Evolutionary conservation across 2,329 filamentous ascomycete genomes (phyloP).

Genomic region (Amesomyces nigricolor): DNA sequence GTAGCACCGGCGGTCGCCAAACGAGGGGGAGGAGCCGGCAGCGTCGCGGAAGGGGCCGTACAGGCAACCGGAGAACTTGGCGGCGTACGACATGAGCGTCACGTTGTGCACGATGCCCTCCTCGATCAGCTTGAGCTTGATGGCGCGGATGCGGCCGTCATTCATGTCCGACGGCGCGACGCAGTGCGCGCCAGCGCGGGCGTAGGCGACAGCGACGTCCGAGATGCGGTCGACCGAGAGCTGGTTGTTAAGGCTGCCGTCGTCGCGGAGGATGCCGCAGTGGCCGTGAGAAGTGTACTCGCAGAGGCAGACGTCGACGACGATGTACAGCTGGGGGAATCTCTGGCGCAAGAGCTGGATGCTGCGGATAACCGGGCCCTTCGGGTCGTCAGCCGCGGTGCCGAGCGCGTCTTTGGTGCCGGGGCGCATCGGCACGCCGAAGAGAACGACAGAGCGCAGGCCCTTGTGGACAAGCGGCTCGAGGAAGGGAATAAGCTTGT

Average conservation of each 20-base stretch:
- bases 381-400: slow-evolving; percentile 85
- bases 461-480: slow-evolving; percentile 84
- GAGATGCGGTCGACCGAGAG: slow-evolving; percentile 91
- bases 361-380: slow-evolving; percentile 81
- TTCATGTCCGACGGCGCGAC: slow-evolving; percentile 99
- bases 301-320: slow-evolving; percentile 91
- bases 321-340: slow-evolving; percentile 88
- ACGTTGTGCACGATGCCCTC: slow-evolving; percentile 87
- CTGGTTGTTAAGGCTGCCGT: slow-evolving; percentile 87
- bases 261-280: slow-evolving; percentile 90
- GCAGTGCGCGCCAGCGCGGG: slow-evolving; percentile 91
- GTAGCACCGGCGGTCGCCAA: slow-evolving; percentile 94
- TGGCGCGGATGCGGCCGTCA: slow-evolving; percentile 91
- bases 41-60: slow-evolving; percentile 98
- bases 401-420: slow-evolving; percentile 85
- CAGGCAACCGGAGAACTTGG: slow-evolving; percentile 93
- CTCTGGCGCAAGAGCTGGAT: slow-evolving; percentile 78
- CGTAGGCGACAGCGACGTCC: slow-evolving; percentile 96
- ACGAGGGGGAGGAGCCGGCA: slow-evolving; percentile 82
- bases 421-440: slow-evolving; percentile 81
- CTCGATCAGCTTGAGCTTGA: slow-evolving; percentile 96
- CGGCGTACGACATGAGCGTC: slow-evolving; percentile 94
- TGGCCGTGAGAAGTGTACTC: slow-evolving; percentile 98
- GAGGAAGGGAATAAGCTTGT: slow-evolving; percentile 78
- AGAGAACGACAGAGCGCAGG: slow-evolving; percentile 87